These are phyloP conservation scores for Fusarium pseudoanthophilum DNA, from an alignment of 2,329 filamentous ascomycete species.

Conservation along the genomic window DNA sequence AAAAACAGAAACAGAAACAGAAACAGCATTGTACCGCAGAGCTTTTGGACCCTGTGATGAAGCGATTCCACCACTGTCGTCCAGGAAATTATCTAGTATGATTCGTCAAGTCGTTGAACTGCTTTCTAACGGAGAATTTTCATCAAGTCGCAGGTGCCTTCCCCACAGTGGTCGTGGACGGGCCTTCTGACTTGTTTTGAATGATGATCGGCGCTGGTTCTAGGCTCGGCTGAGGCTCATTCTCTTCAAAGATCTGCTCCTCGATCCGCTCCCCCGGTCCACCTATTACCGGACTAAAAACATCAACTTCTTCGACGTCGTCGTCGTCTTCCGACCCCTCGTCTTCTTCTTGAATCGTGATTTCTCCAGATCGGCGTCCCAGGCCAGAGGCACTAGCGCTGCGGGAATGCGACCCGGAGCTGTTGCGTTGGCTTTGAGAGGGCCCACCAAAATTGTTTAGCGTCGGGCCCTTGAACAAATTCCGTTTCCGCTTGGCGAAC, in stretches of 20 bases:
- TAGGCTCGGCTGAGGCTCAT: constrained; percentile 43
- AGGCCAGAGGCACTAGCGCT: constrained; percentile 71
- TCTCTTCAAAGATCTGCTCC: constrained; percentile 60
- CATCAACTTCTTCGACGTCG: constrained; percentile 68
- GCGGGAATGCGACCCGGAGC: constrained; percentile 59
- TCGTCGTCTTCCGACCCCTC: constrained; percentile 61
- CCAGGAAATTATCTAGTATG: constrained; percentile 35
- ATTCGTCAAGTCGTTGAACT: constrained; percentile 43
- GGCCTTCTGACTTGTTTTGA: constrained; percentile 18
- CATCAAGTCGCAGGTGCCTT: constrained; percentile 28
- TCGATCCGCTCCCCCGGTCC: constrained; percentile 58
- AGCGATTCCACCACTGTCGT: constrained; percentile 16
- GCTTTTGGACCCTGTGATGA: constrained; percentile 25
- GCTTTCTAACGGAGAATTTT: constrained; percentile 2
- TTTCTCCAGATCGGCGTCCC: constrained; percentile 77
- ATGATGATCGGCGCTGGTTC: constrained; percentile 34
- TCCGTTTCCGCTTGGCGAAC: constrained; percentile 85
- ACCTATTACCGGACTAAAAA: constrained; percentile 63
- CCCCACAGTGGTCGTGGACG: constrained; percentile 7
- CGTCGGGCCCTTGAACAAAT: constrained; percentile 83
- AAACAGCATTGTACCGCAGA: constrained; percentile 22
- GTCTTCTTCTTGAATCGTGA: constrained; percentile 76
- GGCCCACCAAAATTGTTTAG: constrained; percentile 65
- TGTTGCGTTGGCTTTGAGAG: constrained; percentile 50
- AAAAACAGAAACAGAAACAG: constrained; percentile 19